Evolutionary conservation across 129 eudicot genomes (phyloP).

Genomic region (Smallanthus sonchifolius): DNA sequence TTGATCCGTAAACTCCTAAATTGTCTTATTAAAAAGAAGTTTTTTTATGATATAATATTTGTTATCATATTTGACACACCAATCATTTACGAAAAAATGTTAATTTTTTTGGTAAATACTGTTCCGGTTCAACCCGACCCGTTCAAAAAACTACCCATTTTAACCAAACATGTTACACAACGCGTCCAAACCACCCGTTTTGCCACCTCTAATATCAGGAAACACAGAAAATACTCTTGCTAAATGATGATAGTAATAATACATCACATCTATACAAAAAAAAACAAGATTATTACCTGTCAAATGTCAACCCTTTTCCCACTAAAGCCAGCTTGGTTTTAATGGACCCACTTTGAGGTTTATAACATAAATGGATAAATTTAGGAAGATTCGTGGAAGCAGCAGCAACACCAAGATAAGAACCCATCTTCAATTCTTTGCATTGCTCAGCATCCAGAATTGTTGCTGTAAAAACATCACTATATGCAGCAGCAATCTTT

Average conservation of each 20-base stretch:
- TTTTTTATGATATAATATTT: too few relatives aligned
- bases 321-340: conserved; percentile 82
- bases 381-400: conserved; percentile 93
- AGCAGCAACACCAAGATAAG: conserved; percentile 92
- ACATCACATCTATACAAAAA: background rate
- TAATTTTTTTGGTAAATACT: too few relatives aligned
- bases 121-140: too few relatives aligned
- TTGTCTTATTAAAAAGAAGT: too few relatives aligned
- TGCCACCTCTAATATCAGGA: background rate
- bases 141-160: background rate
- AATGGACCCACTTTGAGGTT: conserved; percentile 63
- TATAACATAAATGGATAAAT: conserved; percentile 88
- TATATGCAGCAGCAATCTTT: conserved; percentile 60
- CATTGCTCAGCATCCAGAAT: conserved; percentile 71
- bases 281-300: conserved; percentile 51
- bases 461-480: conserved; percentile 74
- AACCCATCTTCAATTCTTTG: conserved; percentile 93
- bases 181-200: background rate
- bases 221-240: background rate
- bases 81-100: too few relatives aligned
- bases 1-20: too few relatives aligned
- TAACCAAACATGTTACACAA: background rate
- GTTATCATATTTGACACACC: too few relatives aligned
- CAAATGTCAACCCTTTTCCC: conserved; percentile 97
- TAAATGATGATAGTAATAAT: background rate